phyloP scores from a whole-genome alignment of 2,329 filamentous ascomycete genomes.

The Colletotrichum musicola region DNA sequence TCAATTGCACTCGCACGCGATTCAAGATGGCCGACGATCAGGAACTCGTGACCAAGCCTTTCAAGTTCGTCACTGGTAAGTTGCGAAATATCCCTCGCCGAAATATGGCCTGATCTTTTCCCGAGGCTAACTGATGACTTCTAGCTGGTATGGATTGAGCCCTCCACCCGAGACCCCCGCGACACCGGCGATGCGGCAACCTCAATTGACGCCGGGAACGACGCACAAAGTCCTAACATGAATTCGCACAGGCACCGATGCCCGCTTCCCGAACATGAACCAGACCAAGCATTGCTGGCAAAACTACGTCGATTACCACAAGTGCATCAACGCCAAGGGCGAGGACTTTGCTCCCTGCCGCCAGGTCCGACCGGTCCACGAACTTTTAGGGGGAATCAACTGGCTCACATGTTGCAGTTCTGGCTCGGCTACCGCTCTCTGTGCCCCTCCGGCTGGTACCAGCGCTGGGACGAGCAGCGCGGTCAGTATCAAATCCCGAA shows the following conservation, averaged over 20 bases:
- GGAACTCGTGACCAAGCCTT: slow-evolving; percentile 94
- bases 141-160: slow-evolving; percentile 60
- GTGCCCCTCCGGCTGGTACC: slow-evolving; percentile 94
- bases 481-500: slow-evolving; percentile 67
- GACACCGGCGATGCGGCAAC: slow-evolving; percentile 44
- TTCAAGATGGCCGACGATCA: slow-evolving; percentile 89
- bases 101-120: slow-evolving; percentile 51
- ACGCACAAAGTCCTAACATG: slow-evolving; percentile 13
- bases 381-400: slow-evolving; percentile 16
- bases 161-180: slow-evolving; percentile 33
- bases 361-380: slow-evolving; percentile 73
- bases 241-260: slow-evolving; percentile 87
- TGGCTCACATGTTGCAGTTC: slow-evolving; percentile 73
- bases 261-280: slow-evolving; percentile 98
- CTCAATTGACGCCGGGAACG: slow-evolving; percentile 44
- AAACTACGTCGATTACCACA: slow-evolving; percentile 99
- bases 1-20: slow-evolving; percentile 48
- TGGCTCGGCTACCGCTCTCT: slow-evolving; percentile 96
- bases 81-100: slow-evolving; percentile 53
- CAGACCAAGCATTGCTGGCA: slow-evolving; percentile 99
- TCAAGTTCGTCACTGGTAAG: slow-evolving; percentile 99
- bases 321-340: slow-evolving; percentile 98
- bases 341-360: slow-evolving; percentile 98
- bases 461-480: slow-evolving; percentile 97
- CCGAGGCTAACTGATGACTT: slow-evolving; percentile 56